Percentiles rank a stretch among this genome's conserved stretches.
Evolutionary conservation across 2,329 filamentous ascomycete genomes (phyloP).

Genomic region (Lachnellula cervina): DNA sequence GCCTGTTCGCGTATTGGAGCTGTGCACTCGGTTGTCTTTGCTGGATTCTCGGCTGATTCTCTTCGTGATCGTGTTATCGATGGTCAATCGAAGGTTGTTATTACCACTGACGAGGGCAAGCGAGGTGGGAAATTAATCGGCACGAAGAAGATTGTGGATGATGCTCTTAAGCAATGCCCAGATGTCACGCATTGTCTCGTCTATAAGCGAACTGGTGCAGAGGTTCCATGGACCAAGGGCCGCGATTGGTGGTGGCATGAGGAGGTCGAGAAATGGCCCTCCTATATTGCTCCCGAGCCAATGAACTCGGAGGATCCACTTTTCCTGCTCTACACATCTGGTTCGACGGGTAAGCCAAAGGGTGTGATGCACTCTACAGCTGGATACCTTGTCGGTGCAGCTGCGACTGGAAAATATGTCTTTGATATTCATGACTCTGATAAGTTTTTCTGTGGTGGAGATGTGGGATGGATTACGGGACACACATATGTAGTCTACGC

Average conservation of each 20-base stretch:
- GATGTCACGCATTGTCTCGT: slow-evolving; percentile 82
- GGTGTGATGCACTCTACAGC: slow-evolving; percentile 97
- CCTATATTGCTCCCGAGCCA: slow-evolving; percentile 81
- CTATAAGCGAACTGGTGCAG: slow-evolving; percentile 90
- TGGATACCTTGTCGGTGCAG: slow-evolving; percentile 91
- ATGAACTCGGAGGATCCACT: slow-evolving; percentile 94
- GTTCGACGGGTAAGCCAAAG: slow-evolving; percentile 97
- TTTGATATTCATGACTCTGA: slow-evolving; percentile 96
- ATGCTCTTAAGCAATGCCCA: slow-evolving; percentile 93
- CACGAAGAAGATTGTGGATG: slow-evolving; percentile 98
- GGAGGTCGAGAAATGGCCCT: slow-evolving; percentile 93
- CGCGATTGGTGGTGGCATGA: slow-evolving; percentile 98
- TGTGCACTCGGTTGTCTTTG: slow-evolving; percentile 95
- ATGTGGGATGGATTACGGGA: slow-evolving; percentile 98
- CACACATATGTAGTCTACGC: slow-evolving; percentile 99
- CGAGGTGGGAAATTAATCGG: slow-evolving; percentile 95
- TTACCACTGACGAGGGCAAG: slow-evolving; percentile 96
- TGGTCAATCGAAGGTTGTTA: slow-evolving; percentile 85
- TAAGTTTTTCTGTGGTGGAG: slow-evolving; percentile 94
- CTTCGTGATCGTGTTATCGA: slow-evolving; percentile 92
- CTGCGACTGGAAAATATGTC: slow-evolving; percentile 94
- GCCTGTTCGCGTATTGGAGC: slow-evolving; percentile 91
- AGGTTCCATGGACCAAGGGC: slow-evolving; percentile 83
- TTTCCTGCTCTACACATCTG: slow-evolving; percentile 96
- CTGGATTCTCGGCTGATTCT: slow-evolving; percentile 94